Evolutionary conservation across 192 early-diverging fungal genomes (phyloP).

Genomic region (Backusella tuberculispora): DNA sequence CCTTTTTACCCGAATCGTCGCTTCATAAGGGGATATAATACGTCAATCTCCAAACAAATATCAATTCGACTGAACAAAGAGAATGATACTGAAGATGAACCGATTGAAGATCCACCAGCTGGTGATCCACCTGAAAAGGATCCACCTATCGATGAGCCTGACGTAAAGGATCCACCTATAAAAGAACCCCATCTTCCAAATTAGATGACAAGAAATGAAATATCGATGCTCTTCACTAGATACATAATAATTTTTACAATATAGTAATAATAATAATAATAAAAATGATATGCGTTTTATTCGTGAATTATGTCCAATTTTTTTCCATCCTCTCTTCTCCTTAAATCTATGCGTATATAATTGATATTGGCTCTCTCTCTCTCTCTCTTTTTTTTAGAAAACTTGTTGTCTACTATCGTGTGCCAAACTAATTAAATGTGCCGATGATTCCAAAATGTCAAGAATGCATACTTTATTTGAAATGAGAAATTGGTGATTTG

Average conservation of each 20-base stretch:
- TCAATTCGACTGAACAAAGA: no score
- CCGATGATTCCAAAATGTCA: slow-evolving; percentile 30
- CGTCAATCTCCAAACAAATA: no score
- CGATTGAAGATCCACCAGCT: not conserved
- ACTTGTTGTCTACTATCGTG: slow-evolving; percentile 2
- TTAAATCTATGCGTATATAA: not conserved
- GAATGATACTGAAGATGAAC: no score
- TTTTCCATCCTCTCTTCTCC: not conserved
- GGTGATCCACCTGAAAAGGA: slow-evolving; percentile 1
- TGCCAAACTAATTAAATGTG: slow-evolving; percentile 33
- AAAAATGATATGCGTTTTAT: no score
- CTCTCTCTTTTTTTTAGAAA: not conserved
- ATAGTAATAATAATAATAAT: no score
- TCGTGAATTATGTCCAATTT: not conserved
- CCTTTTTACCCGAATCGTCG: no score
- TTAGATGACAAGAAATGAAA: not conserved
- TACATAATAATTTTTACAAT: not conserved
- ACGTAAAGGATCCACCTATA: not conserved
- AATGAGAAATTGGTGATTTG: slow-evolving; percentile 26
- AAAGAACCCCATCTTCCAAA: not conserved
- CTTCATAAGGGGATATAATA: no score
- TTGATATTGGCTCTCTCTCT: no score
- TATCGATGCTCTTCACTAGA: not conserved
- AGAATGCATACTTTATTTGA: slow-evolving; percentile 28
- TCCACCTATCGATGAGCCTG: not conserved